Percentiles rank a stretch among this genome's conserved stretches.
These are phyloP conservation scores for Calocera cornea DNA, from an alignment of 768 basidiomycete species.

Conservation along the genomic window DNA sequence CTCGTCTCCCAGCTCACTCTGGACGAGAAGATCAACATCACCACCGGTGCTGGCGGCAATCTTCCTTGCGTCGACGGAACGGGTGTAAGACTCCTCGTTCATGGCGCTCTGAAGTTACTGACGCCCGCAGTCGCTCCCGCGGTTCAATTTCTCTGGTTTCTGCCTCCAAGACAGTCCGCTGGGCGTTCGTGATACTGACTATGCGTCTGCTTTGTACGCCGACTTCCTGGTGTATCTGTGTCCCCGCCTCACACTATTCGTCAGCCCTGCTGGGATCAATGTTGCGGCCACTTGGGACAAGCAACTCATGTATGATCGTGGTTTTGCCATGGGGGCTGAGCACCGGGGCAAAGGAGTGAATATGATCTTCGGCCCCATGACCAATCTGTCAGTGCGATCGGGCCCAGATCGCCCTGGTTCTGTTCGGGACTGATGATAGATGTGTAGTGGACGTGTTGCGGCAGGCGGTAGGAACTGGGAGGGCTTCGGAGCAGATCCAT, in stretches of 20 bases:
- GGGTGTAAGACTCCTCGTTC: neutral
- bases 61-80: neutral
- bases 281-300: constrained; percentile 41
- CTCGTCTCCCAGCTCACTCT: constrained; percentile 29
- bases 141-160: neutral
- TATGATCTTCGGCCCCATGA: constrained; percentile 22
- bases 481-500: constrained; percentile 78
- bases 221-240: neutral
- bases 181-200: neutral
- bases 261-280: neutral
- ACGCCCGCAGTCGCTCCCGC: neutral
- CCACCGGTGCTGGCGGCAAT: neutral
- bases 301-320: constrained; percentile 59
- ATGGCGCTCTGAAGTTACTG: too few relatives aligned
- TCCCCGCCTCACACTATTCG: neutral
- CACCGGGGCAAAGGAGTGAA: constrained; percentile 75
- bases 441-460: neutral
- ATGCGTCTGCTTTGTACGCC: neutral
- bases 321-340: constrained; percentile 67
- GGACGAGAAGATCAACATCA: constrained; percentile 10
- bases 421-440: neutral
- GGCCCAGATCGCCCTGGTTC: neutral
- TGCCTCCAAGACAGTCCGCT: neutral
- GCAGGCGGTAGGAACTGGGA: constrained; percentile 82
- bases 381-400: neutral